These are phyloP conservation scores for Aspergillus cejpii DNA, from an alignment of 2,329 filamentous ascomycete genomes.

Conservation along the genomic window DNA sequence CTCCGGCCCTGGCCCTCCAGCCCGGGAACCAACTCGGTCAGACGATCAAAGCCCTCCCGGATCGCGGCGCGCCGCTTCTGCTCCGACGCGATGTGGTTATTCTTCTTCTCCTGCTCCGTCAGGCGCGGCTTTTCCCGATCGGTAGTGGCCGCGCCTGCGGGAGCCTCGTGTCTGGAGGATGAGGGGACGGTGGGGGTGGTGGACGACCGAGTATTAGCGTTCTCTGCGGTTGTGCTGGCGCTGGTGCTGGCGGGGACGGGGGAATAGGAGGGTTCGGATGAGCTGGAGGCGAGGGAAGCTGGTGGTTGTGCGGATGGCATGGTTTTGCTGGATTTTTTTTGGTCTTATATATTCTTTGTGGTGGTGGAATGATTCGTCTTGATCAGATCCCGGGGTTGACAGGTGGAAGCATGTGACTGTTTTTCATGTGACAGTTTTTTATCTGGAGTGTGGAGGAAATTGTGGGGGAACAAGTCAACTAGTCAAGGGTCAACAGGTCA, in stretches of 20 bases:
- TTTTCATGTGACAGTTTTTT: constrained; percentile 15
- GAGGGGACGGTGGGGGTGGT: constrained; percentile 29
- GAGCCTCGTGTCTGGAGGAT: constrained; percentile 22
- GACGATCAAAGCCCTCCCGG: constrained; percentile 71
- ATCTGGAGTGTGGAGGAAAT: constrained; percentile 1
- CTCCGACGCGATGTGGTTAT: constrained; percentile 64
- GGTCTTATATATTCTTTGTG: constrained; percentile 2
- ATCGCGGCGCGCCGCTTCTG: constrained; percentile 66
- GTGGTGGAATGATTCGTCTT: background rate
- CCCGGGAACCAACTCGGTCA: constrained; percentile 73
- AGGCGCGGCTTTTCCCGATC: constrained; percentile 54
- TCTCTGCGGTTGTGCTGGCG: constrained; percentile 24
- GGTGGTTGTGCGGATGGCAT: constrained; percentile 25
- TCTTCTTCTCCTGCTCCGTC: constrained; percentile 64
- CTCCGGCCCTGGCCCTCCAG: constrained; percentile 76
- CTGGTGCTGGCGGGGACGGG: constrained; percentile 15
- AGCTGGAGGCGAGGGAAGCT: constrained; percentile 20
- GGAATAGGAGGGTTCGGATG: constrained; percentile 21
- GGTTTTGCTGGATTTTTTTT: constrained; percentile 1
- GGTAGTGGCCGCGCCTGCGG: constrained; percentile 5
- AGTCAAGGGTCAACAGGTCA: background rate
- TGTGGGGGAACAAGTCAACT: background rate
- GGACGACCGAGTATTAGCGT: constrained; percentile 29
- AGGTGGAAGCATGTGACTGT: constrained; percentile 5
- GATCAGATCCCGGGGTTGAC: background rate